Evolutionary conservation across 2,329 filamentous ascomycete species (phyloP), one percentile per base, ranked within the genome.

Genomic region (Thelonectria rubi): DNA sequence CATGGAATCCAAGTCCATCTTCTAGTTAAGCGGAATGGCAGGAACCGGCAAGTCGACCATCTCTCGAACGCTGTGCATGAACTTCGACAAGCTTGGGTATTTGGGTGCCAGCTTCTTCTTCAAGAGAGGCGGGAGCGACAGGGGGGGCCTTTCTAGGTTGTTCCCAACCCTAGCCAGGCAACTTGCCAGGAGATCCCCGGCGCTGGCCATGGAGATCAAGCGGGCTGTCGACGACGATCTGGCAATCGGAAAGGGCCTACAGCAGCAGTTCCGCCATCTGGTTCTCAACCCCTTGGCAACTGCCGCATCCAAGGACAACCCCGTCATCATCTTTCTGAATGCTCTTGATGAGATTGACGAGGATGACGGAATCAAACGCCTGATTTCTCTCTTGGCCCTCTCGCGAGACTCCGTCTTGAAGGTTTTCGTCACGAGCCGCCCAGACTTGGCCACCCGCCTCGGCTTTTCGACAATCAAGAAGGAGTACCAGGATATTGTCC

Each of bases 401-500:
- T 34, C 30, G 9, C 30, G 18, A 34, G 3, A 24, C 9, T 20
- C 18, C 30, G n/a, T 24, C 17, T 39, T 50, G n/a, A 50, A 18
- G 17, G 12, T 40, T 21, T 24, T 52, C 37, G 15, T 52, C 11
- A 52, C 37, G 0, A 52, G 49, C 9, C 20, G 49, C 4, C 49
- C 49, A 17, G 49, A 52, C 3, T 20, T 32, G 14, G 14, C 37
- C 4, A 21, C 30, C 5, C 6, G 17, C 9, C 48, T 20, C 5
- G 48, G 48, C 18, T 50, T 53, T 49, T 51, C 53, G 0, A n/a
- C 62, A 9, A 69, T 76, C 24, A 24, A 65, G 5, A 69, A 67
- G 21, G 45, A 15, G 1, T 59, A 69, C 45, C 43, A 65, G 14
- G 26, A 69, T 45, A 30, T 80, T 1, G 63, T 74, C 7, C 75